Evolutionary conservation across 148 eudicot genomes (phyloP).

Genomic region (Fagopyrum homotropicum): DNA sequence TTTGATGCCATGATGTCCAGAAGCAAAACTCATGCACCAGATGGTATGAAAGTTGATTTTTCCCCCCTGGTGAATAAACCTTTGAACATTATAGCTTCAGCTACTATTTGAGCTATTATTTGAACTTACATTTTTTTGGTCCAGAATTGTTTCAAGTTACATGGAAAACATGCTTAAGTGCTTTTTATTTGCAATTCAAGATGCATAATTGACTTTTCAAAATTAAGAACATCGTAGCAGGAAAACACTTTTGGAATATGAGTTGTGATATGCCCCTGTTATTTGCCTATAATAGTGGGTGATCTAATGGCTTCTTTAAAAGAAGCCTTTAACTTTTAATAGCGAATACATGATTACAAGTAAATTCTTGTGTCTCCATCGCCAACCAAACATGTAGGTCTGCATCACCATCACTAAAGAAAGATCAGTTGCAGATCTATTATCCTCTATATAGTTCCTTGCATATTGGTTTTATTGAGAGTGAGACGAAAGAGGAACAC

Average conservation of each 20-base stretch:
- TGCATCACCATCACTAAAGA: neutral
- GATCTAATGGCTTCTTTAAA: no score
- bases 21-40: conserved; percentile 76
- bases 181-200: neutral
- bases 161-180: neutral
- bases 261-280: neutral
- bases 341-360: no score
- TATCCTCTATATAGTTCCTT: no score
- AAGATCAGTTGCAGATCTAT: no score
- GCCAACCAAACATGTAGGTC: neutral
- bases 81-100: no score
- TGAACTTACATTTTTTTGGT: no score
- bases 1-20: conserved; percentile 94
- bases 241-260: neutral
- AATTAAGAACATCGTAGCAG: neutral
- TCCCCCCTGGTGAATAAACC: no score
- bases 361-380: neutral
- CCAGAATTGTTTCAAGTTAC: no score
- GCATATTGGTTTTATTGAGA: no score
- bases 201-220: neutral
- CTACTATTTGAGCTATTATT: no score
- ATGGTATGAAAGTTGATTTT: conserved; percentile 30
- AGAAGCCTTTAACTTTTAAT: neutral
- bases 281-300: neutral
- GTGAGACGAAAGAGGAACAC: no score